Conservation (phyloP, 2,329 filamentous ascomycete species). For the Penicillium sp. region DNA sequence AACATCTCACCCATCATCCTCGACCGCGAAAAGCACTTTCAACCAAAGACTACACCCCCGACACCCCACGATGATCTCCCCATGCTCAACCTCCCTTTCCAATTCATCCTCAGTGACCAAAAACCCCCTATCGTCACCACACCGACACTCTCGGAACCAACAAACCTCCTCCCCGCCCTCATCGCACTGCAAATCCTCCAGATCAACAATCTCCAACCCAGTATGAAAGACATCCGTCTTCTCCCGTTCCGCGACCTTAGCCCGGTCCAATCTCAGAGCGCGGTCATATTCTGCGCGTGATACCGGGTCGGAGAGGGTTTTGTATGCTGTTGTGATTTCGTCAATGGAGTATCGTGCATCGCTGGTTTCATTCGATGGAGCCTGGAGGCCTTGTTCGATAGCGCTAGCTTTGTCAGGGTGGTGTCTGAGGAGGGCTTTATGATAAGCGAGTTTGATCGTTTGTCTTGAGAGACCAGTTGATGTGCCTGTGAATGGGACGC, state of each 20-base stretch:
- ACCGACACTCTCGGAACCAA: conserved; percentile 58
- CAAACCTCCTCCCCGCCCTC: conserved; percentile 43
- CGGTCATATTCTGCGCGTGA: conserved; percentile 51
- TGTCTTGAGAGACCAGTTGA: conserved; percentile 33
- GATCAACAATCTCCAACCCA: conserved; percentile 57
- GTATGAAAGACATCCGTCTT: conserved; percentile 44
- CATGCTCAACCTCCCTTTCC: conserved; percentile 48
- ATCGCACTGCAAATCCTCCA: conserved; percentile 53
- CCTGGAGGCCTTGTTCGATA: conserved; percentile 5
- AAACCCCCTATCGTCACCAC: conserved; percentile 58
- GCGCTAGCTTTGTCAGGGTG: conserved; percentile 58
- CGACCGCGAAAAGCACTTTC: conserved; percentile 55
- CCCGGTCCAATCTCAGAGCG: conserved; percentile 36
- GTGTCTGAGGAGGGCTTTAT: conserved; percentile 54
- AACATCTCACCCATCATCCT: conserved; percentile 29
- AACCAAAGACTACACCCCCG: conserved; percentile 64
- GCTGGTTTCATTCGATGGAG: not conserved
- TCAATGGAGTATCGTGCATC: conserved; percentile 48
- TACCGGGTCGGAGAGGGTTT: conserved; percentile 48
- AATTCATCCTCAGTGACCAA: conserved; percentile 55
- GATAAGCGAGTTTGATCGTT: conserved; percentile 56
- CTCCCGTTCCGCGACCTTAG: conserved; percentile 23
- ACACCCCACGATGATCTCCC: conserved; percentile 60
- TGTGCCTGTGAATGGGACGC: conserved; percentile 31
- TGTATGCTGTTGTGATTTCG: conserved; percentile 59